These are phyloP conservation scores for Russula virescens DNA, from an alignment of 768 basidiomycete species.

Conservation along the genomic window DNA sequence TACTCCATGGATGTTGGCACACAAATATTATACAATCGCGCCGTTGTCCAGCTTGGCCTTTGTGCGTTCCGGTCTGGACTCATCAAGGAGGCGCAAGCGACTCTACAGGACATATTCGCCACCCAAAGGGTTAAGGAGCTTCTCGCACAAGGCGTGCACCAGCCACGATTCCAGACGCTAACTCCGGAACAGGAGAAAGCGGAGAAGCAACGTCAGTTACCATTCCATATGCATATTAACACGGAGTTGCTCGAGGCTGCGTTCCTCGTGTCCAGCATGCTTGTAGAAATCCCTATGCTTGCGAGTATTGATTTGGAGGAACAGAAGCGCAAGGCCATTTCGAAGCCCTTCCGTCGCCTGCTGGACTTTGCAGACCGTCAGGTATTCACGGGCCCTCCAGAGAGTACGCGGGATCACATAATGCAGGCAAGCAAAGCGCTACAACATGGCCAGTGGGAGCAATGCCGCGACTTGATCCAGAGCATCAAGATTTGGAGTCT, in stretches of 20 bases:
- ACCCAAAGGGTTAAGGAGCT: constrained; percentile 97
- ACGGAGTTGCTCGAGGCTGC: constrained; percentile 96
- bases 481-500: constrained; percentile 98
- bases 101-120: constrained; percentile 91
- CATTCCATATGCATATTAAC: constrained; percentile 99
- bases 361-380: constrained; percentile 97
- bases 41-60: constrained; percentile 93
- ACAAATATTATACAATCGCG: constrained; percentile 96
- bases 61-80: constrained; percentile 95
- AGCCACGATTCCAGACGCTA: constrained; percentile 80
- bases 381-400: constrained; percentile 97
- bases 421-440: constrained; percentile 98
- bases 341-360: constrained; percentile 93
- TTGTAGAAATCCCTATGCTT: constrained; percentile 92
- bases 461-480: constrained; percentile 87
- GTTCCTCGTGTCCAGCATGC: constrained; percentile 97
- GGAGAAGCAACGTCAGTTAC: constrained; percentile 91
- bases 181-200: constrained; percentile 96
- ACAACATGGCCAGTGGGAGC: constrained; percentile 96
- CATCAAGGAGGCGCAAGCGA: constrained; percentile 90
- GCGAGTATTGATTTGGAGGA: constrained; percentile 95
- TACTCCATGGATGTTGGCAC: constrained; percentile 95
- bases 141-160: constrained; percentile 93
- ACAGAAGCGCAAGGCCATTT: constrained; percentile 85
- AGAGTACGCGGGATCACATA: constrained; percentile 97